These are phyloP conservation scores for Colletotrichum sp. DNA, from an alignment of 2,329 filamentous ascomycete species.

Conservation along the genomic window DNA sequence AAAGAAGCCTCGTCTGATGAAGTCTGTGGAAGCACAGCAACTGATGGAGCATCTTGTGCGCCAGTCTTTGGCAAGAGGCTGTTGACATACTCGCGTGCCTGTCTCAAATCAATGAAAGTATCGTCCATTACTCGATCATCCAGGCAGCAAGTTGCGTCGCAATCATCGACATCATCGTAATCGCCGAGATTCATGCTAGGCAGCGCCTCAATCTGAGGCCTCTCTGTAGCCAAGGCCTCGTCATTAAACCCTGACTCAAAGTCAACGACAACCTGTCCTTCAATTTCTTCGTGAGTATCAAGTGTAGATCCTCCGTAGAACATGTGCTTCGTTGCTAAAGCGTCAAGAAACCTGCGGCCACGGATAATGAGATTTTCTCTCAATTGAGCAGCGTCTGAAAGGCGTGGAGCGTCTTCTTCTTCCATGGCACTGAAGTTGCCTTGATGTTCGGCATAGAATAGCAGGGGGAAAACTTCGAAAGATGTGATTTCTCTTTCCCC, in stretches of 20 bases:
- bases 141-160: background rate
- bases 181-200: background rate
- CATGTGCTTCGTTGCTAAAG: background rate
- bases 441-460: background rate
- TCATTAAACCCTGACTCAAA: background rate
- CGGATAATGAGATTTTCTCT: background rate
- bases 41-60: background rate
- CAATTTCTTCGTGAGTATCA: background rate
- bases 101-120: background rate
- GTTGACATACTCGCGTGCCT: background rate
- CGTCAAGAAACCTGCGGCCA: background rate
- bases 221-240: background rate
- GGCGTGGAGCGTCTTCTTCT: rapidly evolving
- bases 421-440: background rate
- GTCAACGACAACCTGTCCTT: background rate
- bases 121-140: background rate
- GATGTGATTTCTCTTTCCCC: background rate
- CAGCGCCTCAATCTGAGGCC: background rate
- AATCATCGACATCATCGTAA: background rate
- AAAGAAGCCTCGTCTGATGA: background rate
- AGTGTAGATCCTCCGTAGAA: background rate
- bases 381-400: background rate
- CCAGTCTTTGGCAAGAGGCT: background rate
- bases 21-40: background rate
- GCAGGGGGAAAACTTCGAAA: background rate